A percentile compares a stretch with the other conserved stretches of the same genome.
These are phyloP conservation scores for Thuja plicata DNA, from an alignment of 83 land plant species.

Conservation along the genomic window DNA sequence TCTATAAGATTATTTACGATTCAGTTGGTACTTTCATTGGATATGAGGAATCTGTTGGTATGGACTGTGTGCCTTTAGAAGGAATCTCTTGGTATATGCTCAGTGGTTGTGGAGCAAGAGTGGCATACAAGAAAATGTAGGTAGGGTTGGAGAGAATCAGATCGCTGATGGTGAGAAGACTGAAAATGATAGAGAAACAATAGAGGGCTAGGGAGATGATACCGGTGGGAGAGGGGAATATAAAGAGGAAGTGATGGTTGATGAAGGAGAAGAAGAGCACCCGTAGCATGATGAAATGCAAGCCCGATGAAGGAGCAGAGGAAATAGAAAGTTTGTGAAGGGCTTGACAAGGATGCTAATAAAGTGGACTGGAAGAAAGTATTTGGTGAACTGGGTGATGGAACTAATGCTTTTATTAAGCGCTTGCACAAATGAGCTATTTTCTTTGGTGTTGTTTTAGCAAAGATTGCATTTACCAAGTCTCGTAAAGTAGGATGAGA, in stretches of 20 bases:
- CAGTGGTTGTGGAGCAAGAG: no score
- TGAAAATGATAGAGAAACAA: neutral
- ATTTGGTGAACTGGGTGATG: conserved; percentile 45
- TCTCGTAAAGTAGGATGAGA: no score
- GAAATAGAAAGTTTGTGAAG: conserved; percentile 25
- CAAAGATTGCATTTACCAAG: no score
- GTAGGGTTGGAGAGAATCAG: neutral
- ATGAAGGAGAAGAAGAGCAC: conserved; percentile 9
- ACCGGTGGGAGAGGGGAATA: conserved; percentile 21
- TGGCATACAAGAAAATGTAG: neutral
- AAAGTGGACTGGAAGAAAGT: conserved; percentile 26
- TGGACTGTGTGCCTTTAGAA: no score
- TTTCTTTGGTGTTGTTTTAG: no score
- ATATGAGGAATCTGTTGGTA: no score
- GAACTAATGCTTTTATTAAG: no score
- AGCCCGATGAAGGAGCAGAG: conserved; percentile 16
- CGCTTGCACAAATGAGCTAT: no score
- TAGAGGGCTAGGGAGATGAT: conserved; percentile 16
- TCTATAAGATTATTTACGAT: no score
- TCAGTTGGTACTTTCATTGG: no score
- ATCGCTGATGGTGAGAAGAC: neutral
- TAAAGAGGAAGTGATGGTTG: conserved; percentile 11
- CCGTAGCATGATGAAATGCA: conserved; percentile 12
- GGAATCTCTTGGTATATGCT: no score
- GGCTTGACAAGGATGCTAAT: conserved; percentile 21